These are phyloP conservation scores for Ceratobasidium sp. DNA, from an alignment of 1,284 basidiomycete genomes.

Conservation along the genomic window DNA sequence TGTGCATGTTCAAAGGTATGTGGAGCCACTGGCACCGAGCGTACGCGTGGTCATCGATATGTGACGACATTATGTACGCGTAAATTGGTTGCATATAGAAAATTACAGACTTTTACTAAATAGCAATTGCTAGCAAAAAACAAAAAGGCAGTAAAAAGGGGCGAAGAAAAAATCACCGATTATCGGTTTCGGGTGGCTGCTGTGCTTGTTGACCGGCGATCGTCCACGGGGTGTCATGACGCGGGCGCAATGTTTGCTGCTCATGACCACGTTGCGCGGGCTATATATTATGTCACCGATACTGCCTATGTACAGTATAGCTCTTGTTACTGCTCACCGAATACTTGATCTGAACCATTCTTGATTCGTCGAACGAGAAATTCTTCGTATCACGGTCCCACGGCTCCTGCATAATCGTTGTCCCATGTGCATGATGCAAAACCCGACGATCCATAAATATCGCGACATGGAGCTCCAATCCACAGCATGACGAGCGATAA, in stretches of 20 bases:
- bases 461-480: constrained; percentile 10
- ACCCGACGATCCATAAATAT: not conserved
- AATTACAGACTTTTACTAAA: too few species aligned
- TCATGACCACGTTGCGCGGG: not conserved
- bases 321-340: too few species aligned
- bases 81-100: too few species aligned
- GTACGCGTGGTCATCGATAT: too few species aligned
- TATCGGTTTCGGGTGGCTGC: too few species aligned
- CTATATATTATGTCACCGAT: not conserved
- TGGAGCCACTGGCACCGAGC: too few species aligned
- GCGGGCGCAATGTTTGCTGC: not conserved
- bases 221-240: not conserved
- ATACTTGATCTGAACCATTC: constrained; percentile 1
- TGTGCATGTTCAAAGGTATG: too few species aligned
- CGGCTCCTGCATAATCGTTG: constrained; percentile 11
- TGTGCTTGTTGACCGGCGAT: not conserved
- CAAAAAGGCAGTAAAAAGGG: too few species aligned
- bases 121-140: too few species aligned
- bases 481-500: not conserved
- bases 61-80: not conserved
- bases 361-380: not conserved
- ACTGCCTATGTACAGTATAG: not conserved
- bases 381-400: not conserved
- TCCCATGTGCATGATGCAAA: not conserved
- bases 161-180: too few species aligned